Evolutionary conservation across 805 yeast genomes (phyloP), one percentile per base, ranked within the genome.

Genomic region (Saccharomycopsis babjevae): DNA sequence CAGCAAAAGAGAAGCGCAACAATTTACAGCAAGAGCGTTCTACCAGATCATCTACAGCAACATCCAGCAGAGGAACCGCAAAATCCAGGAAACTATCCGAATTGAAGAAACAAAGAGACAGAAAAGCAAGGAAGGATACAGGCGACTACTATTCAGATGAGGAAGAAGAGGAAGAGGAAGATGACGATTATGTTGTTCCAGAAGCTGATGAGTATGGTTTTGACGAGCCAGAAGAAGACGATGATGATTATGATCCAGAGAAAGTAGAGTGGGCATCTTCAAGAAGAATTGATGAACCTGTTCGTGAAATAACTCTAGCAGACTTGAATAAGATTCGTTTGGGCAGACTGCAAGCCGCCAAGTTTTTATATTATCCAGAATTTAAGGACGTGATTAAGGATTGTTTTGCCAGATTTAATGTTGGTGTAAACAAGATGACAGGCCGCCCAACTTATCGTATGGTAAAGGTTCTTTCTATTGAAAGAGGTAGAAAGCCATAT

Each of bases 321-420:
- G 97, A 90, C 68, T 76, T 91, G 59, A 91, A 90, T 71, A 80
- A 80, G 57, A 77, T 89, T 34, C 79, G 86, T 62, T 81, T 93
- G 54, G 96, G 97, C 18, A 84, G 96, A 70, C 76, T 89, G 7
- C 81, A 84, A 66, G 81, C 91, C 54, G 81, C 85, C 46, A 87
- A 86, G 70, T 89, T 78, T 70, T 83, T 92, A 69, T 91, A 84
- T 71, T 85, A 91, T 72, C 92, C 94, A 13, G 91, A 84, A 39
- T 92, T 96, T 71, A 83, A 81, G 55, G 83, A 82, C 20, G 79
- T 81, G 0, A 81, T 89, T 16, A 77, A 80, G 20, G 96, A 89
- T 22, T 84, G 96, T 57, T 89, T 79, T 70, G 96, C 92, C 40
- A 82, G 92, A 66, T 84, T 94, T 60, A 91, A 89, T 70, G 81